A percentile compares a stretch with the other conserved stretches of the same genome.
These are phyloP conservation scores for Biscutella laevigata DNA, from an alignment of 441 rosid genomes.

Conservation along the genomic window DNA sequence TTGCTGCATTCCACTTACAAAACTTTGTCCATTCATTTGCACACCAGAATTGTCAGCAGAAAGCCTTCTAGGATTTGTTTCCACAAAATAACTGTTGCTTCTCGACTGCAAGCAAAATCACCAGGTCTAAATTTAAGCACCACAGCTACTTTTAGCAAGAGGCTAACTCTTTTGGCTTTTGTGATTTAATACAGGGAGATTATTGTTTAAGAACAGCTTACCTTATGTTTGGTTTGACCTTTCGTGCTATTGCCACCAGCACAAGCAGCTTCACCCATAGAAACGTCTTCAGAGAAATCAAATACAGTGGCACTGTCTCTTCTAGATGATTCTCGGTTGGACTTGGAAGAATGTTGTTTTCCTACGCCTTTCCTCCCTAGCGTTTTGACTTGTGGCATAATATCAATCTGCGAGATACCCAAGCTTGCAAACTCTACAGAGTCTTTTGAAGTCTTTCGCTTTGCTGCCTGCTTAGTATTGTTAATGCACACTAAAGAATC, in stretches of 20 bases:
- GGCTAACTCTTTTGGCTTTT: neutral
- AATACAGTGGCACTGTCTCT: slow-evolving; percentile 26
- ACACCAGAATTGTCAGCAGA: slow-evolving; percentile 28
- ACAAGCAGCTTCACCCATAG: slow-evolving; percentile 20
- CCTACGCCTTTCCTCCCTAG: slow-evolving; percentile 38
- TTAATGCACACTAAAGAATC: slow-evolving; percentile 28
- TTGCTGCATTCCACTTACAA: slow-evolving; percentile 26
- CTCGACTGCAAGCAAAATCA: slow-evolving; percentile 31
- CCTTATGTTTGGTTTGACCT: slow-evolving; percentile 39
- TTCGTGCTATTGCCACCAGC: slow-evolving; percentile 23
- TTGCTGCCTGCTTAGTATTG: slow-evolving; percentile 25
- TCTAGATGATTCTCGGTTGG: slow-evolving; percentile 36
- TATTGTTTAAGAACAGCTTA: slow-evolving; percentile 9
- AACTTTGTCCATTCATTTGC: slow-evolving; percentile 28
- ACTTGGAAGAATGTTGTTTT: slow-evolving; percentile 29
- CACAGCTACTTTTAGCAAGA: slow-evolving; percentile 2
- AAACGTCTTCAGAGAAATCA: slow-evolving; percentile 31
- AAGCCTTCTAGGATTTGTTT: slow-evolving; percentile 29
- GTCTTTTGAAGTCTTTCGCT: slow-evolving; percentile 27
- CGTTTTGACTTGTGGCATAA: slow-evolving; percentile 32
- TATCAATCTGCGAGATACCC: slow-evolving; percentile 32
- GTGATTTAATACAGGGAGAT: neutral
- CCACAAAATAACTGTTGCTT: slow-evolving; percentile 28
- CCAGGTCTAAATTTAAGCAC: slow-evolving; percentile 12
- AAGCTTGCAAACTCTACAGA: slow-evolving; percentile 20